Conservation (phyloP, 2,329 filamentous ascomycete species). For the Lanzia echinophila region DNA sequence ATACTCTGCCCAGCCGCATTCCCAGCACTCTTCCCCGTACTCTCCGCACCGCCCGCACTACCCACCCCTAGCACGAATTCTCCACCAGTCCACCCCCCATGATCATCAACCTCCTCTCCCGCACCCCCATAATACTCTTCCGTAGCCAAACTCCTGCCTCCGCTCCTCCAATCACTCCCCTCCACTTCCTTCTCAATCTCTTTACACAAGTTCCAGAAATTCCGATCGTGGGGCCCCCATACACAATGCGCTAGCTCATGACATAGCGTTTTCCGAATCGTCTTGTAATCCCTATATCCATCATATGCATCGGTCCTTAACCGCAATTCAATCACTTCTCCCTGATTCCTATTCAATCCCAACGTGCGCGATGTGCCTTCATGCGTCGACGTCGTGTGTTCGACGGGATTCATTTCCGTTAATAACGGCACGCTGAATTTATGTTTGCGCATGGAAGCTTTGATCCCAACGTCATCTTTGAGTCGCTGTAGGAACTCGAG, state of each 20-base stretch:
- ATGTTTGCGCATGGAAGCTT: slow-evolving; percentile 74
- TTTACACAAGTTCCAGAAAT: slow-evolving; percentile 86
- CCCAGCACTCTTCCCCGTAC: slow-evolving; percentile 20
- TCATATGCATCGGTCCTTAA: slow-evolving; percentile 91
- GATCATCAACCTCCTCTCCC: slow-evolving; percentile 52
- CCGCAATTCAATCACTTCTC: slow-evolving; percentile 84
- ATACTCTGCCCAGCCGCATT: slow-evolving; percentile 37
- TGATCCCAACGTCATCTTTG: slow-evolving; percentile 78
- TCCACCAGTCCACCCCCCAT: slow-evolving; percentile 72
- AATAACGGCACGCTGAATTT: slow-evolving; percentile 77
- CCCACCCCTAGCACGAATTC: slow-evolving; percentile 64
- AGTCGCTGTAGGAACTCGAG: slow-evolving; percentile 68
- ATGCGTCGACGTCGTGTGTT: slow-evolving; percentile 65
- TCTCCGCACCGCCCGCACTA: slow-evolving; percentile 36
- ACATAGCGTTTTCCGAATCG: slow-evolving; percentile 84
- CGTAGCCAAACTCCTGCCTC: slow-evolving; percentile 56
- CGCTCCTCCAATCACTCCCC: slow-evolving; percentile 67
- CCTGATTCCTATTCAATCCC: slow-evolving; percentile 79
- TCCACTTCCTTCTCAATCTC: slow-evolving; percentile 85
- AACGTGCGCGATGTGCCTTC: slow-evolving; percentile 70
- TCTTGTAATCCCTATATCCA: slow-evolving; percentile 88
- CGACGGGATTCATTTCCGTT: slow-evolving; percentile 90
- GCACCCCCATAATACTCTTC: slow-evolving; percentile 48
- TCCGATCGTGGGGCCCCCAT: slow-evolving; percentile 70
- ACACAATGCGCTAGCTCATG: slow-evolving; percentile 96